Evolutionary conservation across 441 rosid species (phyloP).

Genomic region (Erodium chrysanthum): DNA sequence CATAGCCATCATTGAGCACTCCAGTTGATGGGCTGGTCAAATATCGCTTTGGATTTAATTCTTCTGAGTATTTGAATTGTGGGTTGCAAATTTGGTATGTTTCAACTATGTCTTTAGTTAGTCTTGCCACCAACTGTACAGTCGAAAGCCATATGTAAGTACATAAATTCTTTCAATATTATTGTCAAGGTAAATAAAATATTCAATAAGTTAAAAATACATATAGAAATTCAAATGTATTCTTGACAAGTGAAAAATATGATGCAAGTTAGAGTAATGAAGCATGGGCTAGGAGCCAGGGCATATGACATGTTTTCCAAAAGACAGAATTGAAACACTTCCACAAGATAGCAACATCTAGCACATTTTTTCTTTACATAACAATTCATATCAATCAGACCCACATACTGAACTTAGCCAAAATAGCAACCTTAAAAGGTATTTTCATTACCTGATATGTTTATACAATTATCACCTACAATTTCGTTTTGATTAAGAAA

Average conservation of each 20-base stretch:
- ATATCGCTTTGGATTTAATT: conserved; percentile 88
- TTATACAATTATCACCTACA: not conserved
- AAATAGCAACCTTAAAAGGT: not conserved
- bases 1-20: conserved; percentile 89
- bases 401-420: not conserved
- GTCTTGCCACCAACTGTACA: conserved; percentile 78
- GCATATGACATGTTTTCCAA: not conserved
- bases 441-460: not conserved
- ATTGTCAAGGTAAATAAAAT: not conserved
- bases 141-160: conserved; percentile 26
- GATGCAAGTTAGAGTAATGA: conserved; percentile 10
- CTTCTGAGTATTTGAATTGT: conserved; percentile 83
- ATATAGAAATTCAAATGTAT: conserved; percentile 8
- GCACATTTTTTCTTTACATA: not conserved
- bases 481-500: not conserved
- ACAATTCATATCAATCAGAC: not conserved
- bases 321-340: conserved; percentile 2
- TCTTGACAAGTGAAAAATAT: conserved; percentile 13
- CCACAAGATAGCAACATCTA: conserved; percentile 4
- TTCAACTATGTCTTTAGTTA: conserved; percentile 85
- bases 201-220: conserved; percentile 2
- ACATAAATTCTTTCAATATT: conserved; percentile 19
- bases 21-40: conserved; percentile 91
- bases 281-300: not conserved
- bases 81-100: conserved; percentile 86